Base-by-base conservation (phyloP, 1,139 yeast species). In the Nakaseomyces sp. region DNA sequence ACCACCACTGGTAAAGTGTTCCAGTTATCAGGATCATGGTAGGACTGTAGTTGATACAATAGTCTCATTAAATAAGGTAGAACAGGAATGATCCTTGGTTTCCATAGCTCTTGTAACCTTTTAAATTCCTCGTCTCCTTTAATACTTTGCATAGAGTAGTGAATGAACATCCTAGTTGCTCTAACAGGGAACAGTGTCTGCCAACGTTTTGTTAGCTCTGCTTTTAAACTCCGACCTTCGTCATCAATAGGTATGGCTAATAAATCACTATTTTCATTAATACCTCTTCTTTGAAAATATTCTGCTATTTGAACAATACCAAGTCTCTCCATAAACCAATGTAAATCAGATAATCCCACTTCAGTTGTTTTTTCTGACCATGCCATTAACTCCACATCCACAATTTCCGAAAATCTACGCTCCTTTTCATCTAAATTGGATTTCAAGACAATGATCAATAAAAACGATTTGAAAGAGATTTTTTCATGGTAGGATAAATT, bases 311-410 rank as follows among this genome's bases (percentile, higher is more conserved):
- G 80, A 3, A 88, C 97, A 43, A 93, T 86, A 3, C 98, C 98
- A 45, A 93, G 74, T 55, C 97, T 75, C 64, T 89, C 97, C 96
- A 91, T 89, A 56, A 93, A 93, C 96, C 97, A 89, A 51, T 87
- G 95, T 43, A 93, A 70, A 57, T 91, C 95, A 62, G 81, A 71
- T 32, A 91, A 68, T 0, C 96, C 97, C 56, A 86, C 86, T 53
- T 87, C 88, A 0, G 97, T 89, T 15, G 79, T 81, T 13, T 91
- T 91, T 42, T 89, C 87, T 1, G 91, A 81, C 99, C 99, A 93
- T 0, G 96, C 93, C 29, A 76, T 68, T 41, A 93, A 68, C 54
- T 91, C 96, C 0, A 96, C 95, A 60, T 89, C 97, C 3, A 91
- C 98, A 47, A 93, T 84, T 43, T 77, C 76, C 13, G 88, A 75